These are phyloP conservation scores for Globisporangium barbulae DNA, from an alignment of 352 stramenopile genomes.

Conservation along the genomic window DNA sequence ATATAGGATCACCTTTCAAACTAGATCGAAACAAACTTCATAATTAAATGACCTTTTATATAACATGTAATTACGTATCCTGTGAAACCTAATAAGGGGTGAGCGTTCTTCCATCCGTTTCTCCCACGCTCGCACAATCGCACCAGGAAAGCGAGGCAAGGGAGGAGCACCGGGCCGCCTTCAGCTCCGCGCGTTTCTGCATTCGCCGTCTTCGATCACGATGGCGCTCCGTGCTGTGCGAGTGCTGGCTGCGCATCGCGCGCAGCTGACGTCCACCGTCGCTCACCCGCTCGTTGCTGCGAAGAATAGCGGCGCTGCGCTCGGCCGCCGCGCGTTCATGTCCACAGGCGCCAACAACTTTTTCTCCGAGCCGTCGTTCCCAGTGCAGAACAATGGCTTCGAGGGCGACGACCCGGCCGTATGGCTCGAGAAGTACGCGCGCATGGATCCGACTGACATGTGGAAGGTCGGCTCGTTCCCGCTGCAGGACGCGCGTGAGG, in stretches of 20 bases:
- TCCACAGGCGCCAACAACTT: constrained; percentile 60
- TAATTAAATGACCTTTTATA: not conserved
- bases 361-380: constrained; percentile 69
- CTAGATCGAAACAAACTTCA: not conserved
- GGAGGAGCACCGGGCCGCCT: not conserved
- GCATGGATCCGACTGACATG: constrained; percentile 54
- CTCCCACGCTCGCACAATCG: constrained; percentile 8
- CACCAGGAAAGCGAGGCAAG: not conserved
- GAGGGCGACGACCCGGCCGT: constrained; percentile 43
- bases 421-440: constrained; percentile 63
- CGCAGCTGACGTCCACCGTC: constrained; percentile 3
- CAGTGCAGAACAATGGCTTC: constrained; percentile 28
- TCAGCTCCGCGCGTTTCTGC: not conserved
- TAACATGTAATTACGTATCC: not conserved
- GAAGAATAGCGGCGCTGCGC: constrained; percentile 4
- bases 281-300: constrained; percentile 12
- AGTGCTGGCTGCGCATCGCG: constrained; percentile 17
- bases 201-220: not conserved
- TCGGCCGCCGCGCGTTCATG: constrained; percentile 56
- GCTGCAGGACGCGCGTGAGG: constrained; percentile 28
- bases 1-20: not conserved
- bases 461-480: constrained; percentile 80
- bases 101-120: constrained; percentile 27
- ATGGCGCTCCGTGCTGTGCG: constrained; percentile 23
- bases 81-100: constrained; percentile 6